Evolutionary conservation across 345 rosid genomes (phyloP).

Genomic region (Clarkia xantiana): DNA sequence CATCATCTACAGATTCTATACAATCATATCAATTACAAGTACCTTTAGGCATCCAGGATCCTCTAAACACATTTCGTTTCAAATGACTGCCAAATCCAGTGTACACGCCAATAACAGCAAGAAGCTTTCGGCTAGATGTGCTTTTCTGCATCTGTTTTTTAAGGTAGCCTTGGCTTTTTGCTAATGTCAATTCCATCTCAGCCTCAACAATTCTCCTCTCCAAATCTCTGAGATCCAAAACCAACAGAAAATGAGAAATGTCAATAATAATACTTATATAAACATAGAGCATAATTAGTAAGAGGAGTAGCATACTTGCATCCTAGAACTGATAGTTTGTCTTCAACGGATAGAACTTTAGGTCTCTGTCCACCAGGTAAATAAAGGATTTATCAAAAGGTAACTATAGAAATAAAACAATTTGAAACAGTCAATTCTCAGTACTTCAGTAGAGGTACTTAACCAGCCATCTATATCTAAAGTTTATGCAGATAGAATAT

Average conservation of each 20-base stretch:
- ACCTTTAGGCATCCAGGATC: constrained; percentile 96
- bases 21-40: neutral
- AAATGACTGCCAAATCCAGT: constrained; percentile 89
- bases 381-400: constrained; percentile 1
- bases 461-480: too few species aligned
- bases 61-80: constrained; percentile 65
- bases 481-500: too few species aligned
- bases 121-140: constrained; percentile 40
- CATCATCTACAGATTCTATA: too few species aligned
- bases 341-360: constrained; percentile 76
- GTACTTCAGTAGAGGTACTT: too few species aligned
- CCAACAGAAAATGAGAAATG: neutral
- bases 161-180: constrained; percentile 83
- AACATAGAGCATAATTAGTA: neutral
- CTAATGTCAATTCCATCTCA: constrained; percentile 90
- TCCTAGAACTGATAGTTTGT: constrained; percentile 57
- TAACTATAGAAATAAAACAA: too few species aligned
- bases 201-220: constrained; percentile 79
- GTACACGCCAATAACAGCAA: constrained; percentile 87
- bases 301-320: constrained; percentile 59
- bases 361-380: constrained; percentile 44
- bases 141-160: constrained; percentile 28
- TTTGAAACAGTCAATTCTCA: too few species aligned
- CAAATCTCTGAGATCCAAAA: constrained; percentile 45
- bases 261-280: neutral